Evolutionary conservation across 257 asterid species (phyloP), one percentile per base, ranked within the genome.

Genomic region (Parsonsia alboflavescens): DNA sequence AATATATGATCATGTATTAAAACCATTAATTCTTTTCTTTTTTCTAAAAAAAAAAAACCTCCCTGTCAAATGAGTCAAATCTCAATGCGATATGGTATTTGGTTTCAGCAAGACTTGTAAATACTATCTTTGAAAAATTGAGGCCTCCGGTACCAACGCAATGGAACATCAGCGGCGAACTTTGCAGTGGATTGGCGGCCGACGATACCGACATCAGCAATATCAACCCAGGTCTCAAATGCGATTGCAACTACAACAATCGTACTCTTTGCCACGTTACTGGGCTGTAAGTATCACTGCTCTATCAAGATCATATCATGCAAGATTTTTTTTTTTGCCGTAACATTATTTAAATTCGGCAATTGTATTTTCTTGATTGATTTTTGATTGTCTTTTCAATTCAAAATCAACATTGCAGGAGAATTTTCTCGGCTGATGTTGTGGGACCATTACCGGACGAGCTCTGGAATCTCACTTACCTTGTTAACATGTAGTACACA

Each of bases 161-260:
- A 39, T 91, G 97, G 97, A 91, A 91, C 77, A 85, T 77, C 0
- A 87, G 86, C 63, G 96, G 96, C 12, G 90, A 86, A 28, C 73
- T 88, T 50, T 91, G 97, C 79, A 83, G 82, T 36, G 97, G 97
- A 26, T 36, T 74, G 11, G 96, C 97, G 42, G 69, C 75, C 39
- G 93, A 84, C 74, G 0, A 44, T 26, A 72, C 86, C 6, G 2
- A 16, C 5, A 24, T 81, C 24, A 5, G 0, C 3, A 17, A 49
- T 33, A 10, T 63, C 26, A 89, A 83, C 46, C 93, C 91, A 4
- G 95, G 87, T 10, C 84, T 91, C 81, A 86, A 85, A 79, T 91
- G 96, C 73, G 89, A 85, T 24, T 91, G 97, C 86, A 70, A 87
- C 58, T 81, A 76, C 84, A 78, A 80, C 73, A 64, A 19, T 45